Evolutionary conservation across 192 early-diverging fungal species (phyloP).

Genomic region (Backusella tuberculispora): DNA sequence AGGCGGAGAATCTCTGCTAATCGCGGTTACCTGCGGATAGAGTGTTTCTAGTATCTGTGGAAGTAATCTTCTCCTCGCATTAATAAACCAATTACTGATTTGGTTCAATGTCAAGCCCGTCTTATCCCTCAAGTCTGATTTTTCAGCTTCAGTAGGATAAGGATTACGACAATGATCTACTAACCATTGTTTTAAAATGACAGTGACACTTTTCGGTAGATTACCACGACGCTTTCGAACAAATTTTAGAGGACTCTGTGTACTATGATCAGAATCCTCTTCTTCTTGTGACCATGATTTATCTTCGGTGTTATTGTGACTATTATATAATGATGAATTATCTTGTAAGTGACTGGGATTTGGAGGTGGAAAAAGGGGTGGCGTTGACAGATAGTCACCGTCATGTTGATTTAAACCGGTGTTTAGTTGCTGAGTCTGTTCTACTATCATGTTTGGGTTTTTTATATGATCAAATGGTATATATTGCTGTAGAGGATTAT

Average conservation of each 20-base stretch:
- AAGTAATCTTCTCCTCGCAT: conserved; percentile 62
- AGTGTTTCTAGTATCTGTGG: conserved; percentile 24
- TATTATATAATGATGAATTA: neutral
- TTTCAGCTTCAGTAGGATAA: conserved; percentile 70
- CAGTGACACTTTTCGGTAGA: conserved; percentile 59
- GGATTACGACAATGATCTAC: conserved; percentile 63
- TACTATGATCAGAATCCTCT: neutral
- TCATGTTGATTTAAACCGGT: neutral
- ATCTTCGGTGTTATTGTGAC: neutral
- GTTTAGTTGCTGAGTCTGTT: neutral
- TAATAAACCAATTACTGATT: conserved; percentile 81
- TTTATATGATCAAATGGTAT: conserved; percentile 17
- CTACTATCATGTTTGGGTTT: neutral
- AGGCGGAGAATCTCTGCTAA: neutral
- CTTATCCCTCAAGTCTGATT: conserved; percentile 52
- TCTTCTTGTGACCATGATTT: neutral
- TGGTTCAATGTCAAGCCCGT: conserved; percentile 66
- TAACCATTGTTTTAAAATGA: conserved; percentile 65
- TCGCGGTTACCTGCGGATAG: neutral
- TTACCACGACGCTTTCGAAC: conserved; percentile 52
- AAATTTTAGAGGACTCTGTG: neutral
- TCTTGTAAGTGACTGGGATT: neutral
- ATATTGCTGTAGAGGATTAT: neutral
- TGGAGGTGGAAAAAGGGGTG: neutral
- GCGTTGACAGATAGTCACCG: neutral